Evolutionary conservation across 106 monocot species (phyloP), one percentile per base, ranked within the genome.

Genomic region (Narthecium ossifragum): DNA sequence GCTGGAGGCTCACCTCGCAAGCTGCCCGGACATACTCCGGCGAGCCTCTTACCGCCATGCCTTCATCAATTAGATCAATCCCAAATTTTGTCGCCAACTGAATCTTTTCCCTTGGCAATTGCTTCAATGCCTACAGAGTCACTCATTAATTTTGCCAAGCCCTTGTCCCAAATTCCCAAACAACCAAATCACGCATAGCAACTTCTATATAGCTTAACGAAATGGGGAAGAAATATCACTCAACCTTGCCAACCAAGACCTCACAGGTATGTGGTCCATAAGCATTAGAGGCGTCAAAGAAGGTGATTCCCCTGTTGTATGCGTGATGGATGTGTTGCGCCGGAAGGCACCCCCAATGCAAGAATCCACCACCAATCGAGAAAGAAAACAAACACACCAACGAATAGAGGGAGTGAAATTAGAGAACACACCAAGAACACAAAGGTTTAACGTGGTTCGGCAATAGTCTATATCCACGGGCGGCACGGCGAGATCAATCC

Each of bases 181-280:
- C n/a, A n/a, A n/a, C n/a, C n/a, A n/a, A n/a, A n/a, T n/a, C n/a
- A n/a, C n/a, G n/a, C n/a, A n/a, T n/a, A n/a, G n/a, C n/a, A n/a
- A n/a, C n/a, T n/a, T n/a, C n/a, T n/a, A n/a, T n/a, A 31, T 20
- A 34, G 3, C 31, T 20, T 1, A 57, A 24, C 1, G 15, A 38
- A 6, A 18, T 27, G 30, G 4, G 9, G 31, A 12, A 39, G 46
- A 14, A 22, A 1, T 10, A 33, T 28, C 40, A 9, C 0, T 15
- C 23, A 43, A 85, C 93, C 82, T 88, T 93, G 30, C 93, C 88
- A 25, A 93, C 45, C 17, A 93, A 52, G 59, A 82, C 72, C 56
- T 93, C 93, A 36, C 80, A 85, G 32, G 77, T 67, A 32, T 57
- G 65, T 7, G 88, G 88, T 21, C 88, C 93, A 40, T 93, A 93